Evolutionary conservation across 352 stramenopile genomes (phyloP).

Genomic region (Phytophthora ohioensis): DNA sequence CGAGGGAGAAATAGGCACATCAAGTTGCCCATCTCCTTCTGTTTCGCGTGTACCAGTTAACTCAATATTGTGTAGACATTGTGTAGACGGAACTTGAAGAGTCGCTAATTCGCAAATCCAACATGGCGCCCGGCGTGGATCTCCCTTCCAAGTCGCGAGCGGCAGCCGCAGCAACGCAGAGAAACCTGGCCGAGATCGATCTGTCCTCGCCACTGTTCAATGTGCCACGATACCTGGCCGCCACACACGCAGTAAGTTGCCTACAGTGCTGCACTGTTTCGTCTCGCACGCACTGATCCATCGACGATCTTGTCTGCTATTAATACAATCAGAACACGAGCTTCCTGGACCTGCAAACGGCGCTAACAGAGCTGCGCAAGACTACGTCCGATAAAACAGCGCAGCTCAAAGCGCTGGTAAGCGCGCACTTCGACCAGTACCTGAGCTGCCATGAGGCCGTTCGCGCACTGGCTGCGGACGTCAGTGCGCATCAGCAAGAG

Average conservation of each 20-base stretch:
- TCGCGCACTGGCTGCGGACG: constrained; percentile 64
- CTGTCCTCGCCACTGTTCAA: constrained; percentile 70
- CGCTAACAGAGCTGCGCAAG: constrained; percentile 75
- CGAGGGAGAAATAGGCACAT: background rate
- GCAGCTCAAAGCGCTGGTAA: constrained; percentile 85
- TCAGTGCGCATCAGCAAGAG: constrained; percentile 70
- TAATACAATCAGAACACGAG: constrained; percentile 54
- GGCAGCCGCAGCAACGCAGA: background rate
- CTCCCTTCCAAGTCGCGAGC: constrained; percentile 4
- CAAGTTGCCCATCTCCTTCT: constrained; percentile 19
- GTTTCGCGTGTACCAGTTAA: background rate
- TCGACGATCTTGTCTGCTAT: background rate
- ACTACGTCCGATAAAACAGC: constrained; percentile 86
- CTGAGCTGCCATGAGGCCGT: constrained; percentile 85
- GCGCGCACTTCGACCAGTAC: constrained; percentile 86
- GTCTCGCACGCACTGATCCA: background rate
- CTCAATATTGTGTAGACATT: background rate
- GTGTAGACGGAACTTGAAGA: constrained; percentile 12
- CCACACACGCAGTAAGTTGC: constrained; percentile 67
- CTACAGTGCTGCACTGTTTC: background rate
- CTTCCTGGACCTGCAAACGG: constrained; percentile 64
- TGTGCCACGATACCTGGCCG: constrained; percentile 64
- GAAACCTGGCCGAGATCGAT: constrained; percentile 50
- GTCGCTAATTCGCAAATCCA: background rate
- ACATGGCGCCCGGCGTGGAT: constrained; percentile 20